Evolutionary conservation across 192 early-diverging fungal species (phyloP), one percentile per base, ranked within the genome.

Genomic region (Chytriomyces sp.): DNA sequence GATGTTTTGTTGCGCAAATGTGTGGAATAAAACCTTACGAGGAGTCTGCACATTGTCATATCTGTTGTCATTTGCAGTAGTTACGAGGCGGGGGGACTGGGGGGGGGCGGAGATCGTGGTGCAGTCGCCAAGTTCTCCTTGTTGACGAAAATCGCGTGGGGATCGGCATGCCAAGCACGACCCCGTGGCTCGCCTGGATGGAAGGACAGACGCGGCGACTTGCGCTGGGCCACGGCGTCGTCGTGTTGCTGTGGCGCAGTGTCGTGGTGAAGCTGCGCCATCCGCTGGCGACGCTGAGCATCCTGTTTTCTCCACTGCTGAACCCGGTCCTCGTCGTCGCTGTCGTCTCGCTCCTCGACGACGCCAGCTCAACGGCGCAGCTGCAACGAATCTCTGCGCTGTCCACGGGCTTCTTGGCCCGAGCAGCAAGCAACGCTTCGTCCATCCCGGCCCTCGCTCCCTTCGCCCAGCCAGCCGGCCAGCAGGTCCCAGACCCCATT

Each of bases 221-320:
- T n/a, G n/a, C n/a, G n/a, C n/a, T n/a, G n/a, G n/a, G n/a, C n/a
- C n/a, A n/a, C n/a, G n/a, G n/a, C n/a, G n/a, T n/a, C n/a, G n/a
- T 55, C 34, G 65, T 68, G 26, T 14, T 68, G 41, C 30, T 68
- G 28, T 68, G 65, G 65, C 65, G 65, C 65, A 68, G 65, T 28
- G 17, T 38, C 8, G 10, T 26, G 52, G 5, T 55, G 65, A 68
- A 68, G 65, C 65, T 44, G 17, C 44, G 65, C 26, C 30, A 5
- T 5, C 26, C 17, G 17, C 22, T 10, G 19, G n/a, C 5, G 28
- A n/a, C 65, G 10, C 19, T 55, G 10, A n/a, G 10, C 2, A 53
- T 55, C 2, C 17, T 30, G 26, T 53, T 68, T 44, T 53, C 65
- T 0, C 65, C 65, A 17, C 5, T 68, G 52, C 22, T 55, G 36